These are phyloP conservation scores for Tremellales sp. DNA, from an alignment of 1,284 basidiomycete genomes.

Conservation along the genomic window DNA sequence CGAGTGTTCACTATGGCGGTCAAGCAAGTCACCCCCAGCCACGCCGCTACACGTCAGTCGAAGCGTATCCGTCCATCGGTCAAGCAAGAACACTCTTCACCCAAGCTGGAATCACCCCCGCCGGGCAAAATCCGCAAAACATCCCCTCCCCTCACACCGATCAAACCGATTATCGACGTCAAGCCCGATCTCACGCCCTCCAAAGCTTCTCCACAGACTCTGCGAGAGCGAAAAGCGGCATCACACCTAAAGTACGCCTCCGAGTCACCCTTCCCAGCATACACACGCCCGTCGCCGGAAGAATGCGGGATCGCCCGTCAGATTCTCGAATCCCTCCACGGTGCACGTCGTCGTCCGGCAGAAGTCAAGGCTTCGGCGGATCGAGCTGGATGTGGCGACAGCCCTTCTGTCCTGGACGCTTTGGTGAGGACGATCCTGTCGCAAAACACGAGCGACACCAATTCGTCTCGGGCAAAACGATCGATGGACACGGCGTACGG, in stretches of 20 bases:
- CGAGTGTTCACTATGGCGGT: too few relatives aligned
- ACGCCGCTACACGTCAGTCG: too few relatives aligned
- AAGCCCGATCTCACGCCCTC: neutral
- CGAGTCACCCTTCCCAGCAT: conserved; percentile 58
- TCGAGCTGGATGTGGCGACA: conserved; percentile 53
- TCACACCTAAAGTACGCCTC: conserved; percentile 28
- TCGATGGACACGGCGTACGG: conserved; percentile 57
- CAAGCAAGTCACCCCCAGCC: neutral
- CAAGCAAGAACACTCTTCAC: neutral
- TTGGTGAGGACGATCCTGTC: conserved; percentile 68
- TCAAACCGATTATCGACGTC: neutral
- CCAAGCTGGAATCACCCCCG: neutral
- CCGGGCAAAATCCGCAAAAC: neutral
- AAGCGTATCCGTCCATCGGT: too few relatives aligned
- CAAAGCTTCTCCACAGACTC: neutral
- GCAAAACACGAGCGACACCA: conserved; percentile 65
- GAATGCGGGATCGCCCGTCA: conserved; percentile 55
- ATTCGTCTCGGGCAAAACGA: conserved; percentile 62
- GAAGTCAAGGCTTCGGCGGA: conserved; percentile 50
- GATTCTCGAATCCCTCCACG: conserved; percentile 50
- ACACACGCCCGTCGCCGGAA: conserved; percentile 53
- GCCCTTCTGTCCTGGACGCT: conserved; percentile 64
- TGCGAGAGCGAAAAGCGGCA: conserved; percentile 13
- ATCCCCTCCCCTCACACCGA: neutral
- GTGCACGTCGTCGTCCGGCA: conserved; percentile 40